Evolutionary conservation across 1,284 basidiomycete genomes (phyloP), one percentile per base, ranked within the genome.

Genomic region (Ustilago sp.): DNA sequence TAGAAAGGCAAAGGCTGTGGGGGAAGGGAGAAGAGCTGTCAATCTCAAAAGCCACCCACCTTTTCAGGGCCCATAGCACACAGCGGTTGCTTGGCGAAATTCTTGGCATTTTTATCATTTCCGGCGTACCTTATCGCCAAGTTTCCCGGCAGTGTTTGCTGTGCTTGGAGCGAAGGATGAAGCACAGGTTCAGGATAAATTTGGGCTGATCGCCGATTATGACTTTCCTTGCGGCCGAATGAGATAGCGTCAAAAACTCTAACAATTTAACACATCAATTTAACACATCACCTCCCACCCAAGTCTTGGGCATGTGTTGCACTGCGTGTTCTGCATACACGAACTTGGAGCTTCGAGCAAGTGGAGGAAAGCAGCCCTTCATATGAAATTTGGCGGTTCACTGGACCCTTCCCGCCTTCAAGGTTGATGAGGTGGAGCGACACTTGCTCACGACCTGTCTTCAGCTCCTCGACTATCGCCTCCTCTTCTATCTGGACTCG

Each of bases 81-180:
- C n/a, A 66, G 31, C 55, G 28, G 34, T 31, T 63, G 54, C 63
- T 71, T 71, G 68, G 68, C 63, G 34, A 41, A 15, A 35, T 43
- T 62, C 68, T 71, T 71, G 68, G 68, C 68, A 58, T 62, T 55
- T 62, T 50, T 47, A 9, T 23, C 48, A 28, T 50, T 50, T 50
- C 28, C 28, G 4, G 23, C 15, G 48, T 12, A 23, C 39, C 39
- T 43, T 43, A 31, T 35, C 34, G 61, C 61, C 61, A 63, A 63
- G 53, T 47, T 28, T 63, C 48, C 60, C 61, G 59, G 65, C 65
- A 36, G 65, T 67, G 65, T 36, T 28, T n/a, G 23, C n/a, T 31
- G 36, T 4, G 50, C 32, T 13, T 38, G 7, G 13, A 43, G 15
- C 19, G 12, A 19, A 31, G 45, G n/a, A n/a, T 19, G 41, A 17